Evolutionary conservation across 306 rosid species (phyloP).

Genomic region (Spatholobus suberectus): DNA sequence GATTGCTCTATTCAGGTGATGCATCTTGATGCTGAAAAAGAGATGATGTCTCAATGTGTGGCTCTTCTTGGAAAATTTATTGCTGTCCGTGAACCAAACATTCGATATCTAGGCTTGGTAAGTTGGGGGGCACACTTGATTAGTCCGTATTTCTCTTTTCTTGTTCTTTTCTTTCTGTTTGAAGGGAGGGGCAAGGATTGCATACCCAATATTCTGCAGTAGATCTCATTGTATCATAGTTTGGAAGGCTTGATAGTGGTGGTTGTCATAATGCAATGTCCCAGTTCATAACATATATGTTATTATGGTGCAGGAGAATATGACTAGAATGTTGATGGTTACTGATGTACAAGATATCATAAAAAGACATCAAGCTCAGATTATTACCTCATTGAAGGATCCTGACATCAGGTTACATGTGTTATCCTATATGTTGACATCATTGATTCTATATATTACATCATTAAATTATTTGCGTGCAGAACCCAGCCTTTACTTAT

Average conservation of each 20-base stretch:
- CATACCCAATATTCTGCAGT: neutral
- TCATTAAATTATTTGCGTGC: conserved; percentile 16
- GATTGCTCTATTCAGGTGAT: conserved; percentile 74
- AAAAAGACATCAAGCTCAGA: conserved; percentile 98
- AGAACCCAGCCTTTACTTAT: neutral
- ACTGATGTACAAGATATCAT: conserved; percentile 98
- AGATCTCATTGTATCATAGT: conserved; percentile 23
- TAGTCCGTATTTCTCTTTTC: conserved; percentile 1
- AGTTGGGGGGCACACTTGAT: conserved; percentile 43
- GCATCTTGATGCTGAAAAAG: conserved; percentile 99
- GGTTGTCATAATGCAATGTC: conserved; percentile 25
- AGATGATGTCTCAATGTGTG: conserved; percentile 99
- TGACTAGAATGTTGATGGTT: conserved; percentile 98
- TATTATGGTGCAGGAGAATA: conserved; percentile 84
- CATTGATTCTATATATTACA: conserved; percentile 15
- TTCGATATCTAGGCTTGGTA: conserved; percentile 98
- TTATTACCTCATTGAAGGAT: conserved; percentile 97
- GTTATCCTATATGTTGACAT: conserved; percentile 42
- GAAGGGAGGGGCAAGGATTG: neutral
- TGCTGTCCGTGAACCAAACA: conserved; percentile 99
- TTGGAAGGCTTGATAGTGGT: conserved; percentile 37
- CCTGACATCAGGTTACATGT: conserved; percentile 92
- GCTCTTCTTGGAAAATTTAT: conserved; percentile 99
- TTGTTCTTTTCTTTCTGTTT: neutral
- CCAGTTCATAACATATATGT: conserved; percentile 38